Evolutionary conservation across 2,329 filamentous ascomycete genomes (phyloP).

Genomic region (Pestalotiopsis sp.): DNA sequence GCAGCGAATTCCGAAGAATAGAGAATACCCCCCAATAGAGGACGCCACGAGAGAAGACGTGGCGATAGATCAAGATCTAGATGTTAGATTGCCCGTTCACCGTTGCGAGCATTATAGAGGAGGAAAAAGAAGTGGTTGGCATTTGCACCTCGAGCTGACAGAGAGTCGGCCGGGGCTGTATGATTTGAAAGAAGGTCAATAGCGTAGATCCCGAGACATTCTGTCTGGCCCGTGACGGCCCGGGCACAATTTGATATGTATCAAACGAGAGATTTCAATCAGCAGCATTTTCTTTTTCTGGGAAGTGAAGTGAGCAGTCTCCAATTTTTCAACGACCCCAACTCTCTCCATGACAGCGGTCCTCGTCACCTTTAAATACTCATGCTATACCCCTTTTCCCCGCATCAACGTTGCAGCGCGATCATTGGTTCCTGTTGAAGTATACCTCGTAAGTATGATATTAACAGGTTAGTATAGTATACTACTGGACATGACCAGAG

Average conservation of each 20-base stretch:
- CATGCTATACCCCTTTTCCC: neutral
- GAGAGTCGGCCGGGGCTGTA: too few species aligned
- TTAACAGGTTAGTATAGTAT: too few species aligned
- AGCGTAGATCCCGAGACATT: too few species aligned
- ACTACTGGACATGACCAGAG: neutral
- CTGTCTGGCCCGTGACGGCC: too few species aligned
- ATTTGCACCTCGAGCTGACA: neutral
- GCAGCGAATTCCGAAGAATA: neutral
- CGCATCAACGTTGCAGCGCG: neutral
- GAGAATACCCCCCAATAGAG: conserved; percentile 5
- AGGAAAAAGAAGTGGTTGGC: neutral
- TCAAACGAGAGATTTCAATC: neutral
- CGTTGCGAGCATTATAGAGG: neutral
- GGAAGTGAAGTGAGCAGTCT: neutral
- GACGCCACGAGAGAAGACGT: neutral
- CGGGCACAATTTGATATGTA: too few species aligned
- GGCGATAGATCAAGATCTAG: conserved; percentile 3
- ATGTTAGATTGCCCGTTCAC: neutral
- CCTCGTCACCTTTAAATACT: neutral
- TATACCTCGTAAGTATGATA: too few species aligned
- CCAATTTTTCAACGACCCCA: neutral
- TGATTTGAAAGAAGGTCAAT: too few species aligned
- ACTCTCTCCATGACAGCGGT: neutral
- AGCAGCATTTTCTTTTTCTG: neutral
- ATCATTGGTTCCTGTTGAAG: neutral